phyloP scores from a whole-genome alignment of 2,329 filamentous ascomycete genomes.

The Colletotrichum australisinense region DNA sequence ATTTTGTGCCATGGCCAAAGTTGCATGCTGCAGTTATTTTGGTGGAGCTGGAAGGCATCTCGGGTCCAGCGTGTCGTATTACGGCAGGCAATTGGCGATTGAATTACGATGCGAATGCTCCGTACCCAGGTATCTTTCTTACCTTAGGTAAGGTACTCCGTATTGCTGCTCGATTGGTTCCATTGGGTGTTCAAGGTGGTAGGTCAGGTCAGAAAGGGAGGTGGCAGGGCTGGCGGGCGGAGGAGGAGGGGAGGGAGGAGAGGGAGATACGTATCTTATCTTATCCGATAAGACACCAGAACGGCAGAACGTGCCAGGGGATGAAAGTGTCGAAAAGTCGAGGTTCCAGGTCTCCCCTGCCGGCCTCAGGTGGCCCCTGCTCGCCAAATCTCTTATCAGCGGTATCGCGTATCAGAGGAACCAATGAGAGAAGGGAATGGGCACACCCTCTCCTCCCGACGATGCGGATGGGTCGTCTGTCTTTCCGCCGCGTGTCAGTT shows the following conservation, averaged over 20 bases:
- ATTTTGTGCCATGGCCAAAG: conserved; percentile 6
- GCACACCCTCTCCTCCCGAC: conserved; percentile 14
- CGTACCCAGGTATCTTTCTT: too few relatives aligned
- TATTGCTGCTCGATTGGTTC: too few relatives aligned
- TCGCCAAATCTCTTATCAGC: conserved; percentile 24
- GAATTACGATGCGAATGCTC: neutral
- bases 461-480: conserved; percentile 9
- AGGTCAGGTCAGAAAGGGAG: conserved; percentile 2
- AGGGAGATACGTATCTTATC: neutral
- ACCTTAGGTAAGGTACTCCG: too few relatives aligned
- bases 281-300: neutral
- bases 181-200: too few relatives aligned
- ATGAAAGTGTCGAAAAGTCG: neutral
- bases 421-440: conserved; percentile 15
- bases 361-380: conserved; percentile 8
- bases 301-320: too few relatives aligned
- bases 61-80: neutral
- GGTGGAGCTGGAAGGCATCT: neutral
- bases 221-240: conserved; percentile 14
- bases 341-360: conserved; percentile 15
- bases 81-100: neutral
- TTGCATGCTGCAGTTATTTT: neutral
- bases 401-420: neutral
- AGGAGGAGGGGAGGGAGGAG: neutral
- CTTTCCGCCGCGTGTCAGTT: neutral